Evolutionary conservation across 108 stramenopile species (phyloP), one percentile per base, ranked within the genome.

Genomic region (Cyclostephanos tholiformis): DNA sequence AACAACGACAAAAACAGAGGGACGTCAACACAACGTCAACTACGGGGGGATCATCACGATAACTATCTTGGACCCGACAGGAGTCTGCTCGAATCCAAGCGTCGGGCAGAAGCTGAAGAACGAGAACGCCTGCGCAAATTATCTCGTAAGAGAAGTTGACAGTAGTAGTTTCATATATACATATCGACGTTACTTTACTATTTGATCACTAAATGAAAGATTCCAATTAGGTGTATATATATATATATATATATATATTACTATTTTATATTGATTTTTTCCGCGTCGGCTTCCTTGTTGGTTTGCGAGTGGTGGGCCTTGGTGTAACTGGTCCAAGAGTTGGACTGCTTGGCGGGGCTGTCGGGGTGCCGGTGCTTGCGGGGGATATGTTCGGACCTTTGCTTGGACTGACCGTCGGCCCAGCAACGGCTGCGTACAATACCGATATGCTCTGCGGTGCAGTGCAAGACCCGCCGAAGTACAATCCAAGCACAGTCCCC

Each of bases 41-140:
- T 46, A 48, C 1, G 23, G 20, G 19, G 51, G 13, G 12, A 69
- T 30, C 73, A 53, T 44, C 13, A 50, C 49, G 43, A 30, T 25
- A 36, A 44, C 3, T 76, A 85, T 67, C 71, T 95, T 4, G 91
- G 91, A 25, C 94, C 94, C 9, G 72, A 84, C 59, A 73, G 50
- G 19, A 71, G 84, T 4, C 63, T 91, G 6, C 61, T 92, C 43
- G 82, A 73, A 38, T 70, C 83, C 36, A 89, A 85, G 63, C 77
- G 83, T 49, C 63, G 84, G 16, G 82, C 84, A 49, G 52, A 57
- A 32, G 88, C 89, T 16, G 57, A 50, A 59, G 82, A 82, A 68
- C 74, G 17, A 29, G 57, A 58, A 58, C 57, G 30, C 57, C 27
- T 58, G 57, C 61, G 85, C 2, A 14, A 46, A 17, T 16, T 17